Evolutionary conservation across 2,329 filamentous ascomycete species (phyloP).

Genomic region (Magnaporthiopsis rhizophila): DNA sequence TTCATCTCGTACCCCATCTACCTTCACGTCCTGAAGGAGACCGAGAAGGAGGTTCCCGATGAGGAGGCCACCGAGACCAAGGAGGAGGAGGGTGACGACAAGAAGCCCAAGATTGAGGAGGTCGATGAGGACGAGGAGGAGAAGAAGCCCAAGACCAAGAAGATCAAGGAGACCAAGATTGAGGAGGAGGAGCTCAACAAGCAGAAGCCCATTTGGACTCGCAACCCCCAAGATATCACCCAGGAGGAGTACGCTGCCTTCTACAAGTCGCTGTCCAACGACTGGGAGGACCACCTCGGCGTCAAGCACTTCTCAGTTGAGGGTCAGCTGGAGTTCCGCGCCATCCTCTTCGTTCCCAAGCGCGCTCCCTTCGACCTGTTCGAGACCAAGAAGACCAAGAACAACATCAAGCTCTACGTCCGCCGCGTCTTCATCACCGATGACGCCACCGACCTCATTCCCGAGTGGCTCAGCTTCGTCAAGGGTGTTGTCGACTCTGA

Average conservation of each 20-base stretch:
- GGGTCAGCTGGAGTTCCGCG: slow-evolving; percentile 99
- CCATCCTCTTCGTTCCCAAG: slow-evolving; percentile 99
- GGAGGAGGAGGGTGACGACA: slow-evolving; percentile 73
- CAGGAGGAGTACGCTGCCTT: slow-evolving; percentile 97
- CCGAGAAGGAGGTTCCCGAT: slow-evolving; percentile 95
- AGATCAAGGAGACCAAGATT: slow-evolving; percentile 95
- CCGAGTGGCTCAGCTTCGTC: slow-evolving; percentile 98
- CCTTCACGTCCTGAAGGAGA: slow-evolving; percentile 99
- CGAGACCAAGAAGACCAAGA: slow-evolving; percentile 99
- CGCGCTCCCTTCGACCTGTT: slow-evolving; percentile 99
- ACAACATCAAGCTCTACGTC: slow-evolving; percentile 99
- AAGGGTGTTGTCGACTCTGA: slow-evolving; percentile 99
- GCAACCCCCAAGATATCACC: slow-evolving; percentile 91
- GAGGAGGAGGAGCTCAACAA: slow-evolving; percentile 99
- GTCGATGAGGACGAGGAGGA: slow-evolving; percentile 77
- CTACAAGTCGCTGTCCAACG: slow-evolving; percentile 99
- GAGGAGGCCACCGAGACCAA: slow-evolving; percentile 72
- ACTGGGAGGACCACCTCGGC: slow-evolving; percentile 98
- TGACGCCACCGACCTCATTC: slow-evolving; percentile 96
- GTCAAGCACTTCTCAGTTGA: slow-evolving; percentile 99
- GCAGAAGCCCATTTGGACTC: slow-evolving; percentile 99
- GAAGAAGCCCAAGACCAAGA: slow-evolving; percentile 98
- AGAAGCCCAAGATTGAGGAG: slow-evolving; percentile 95
- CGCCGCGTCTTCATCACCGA: slow-evolving; percentile 99
- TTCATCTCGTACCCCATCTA: slow-evolving; percentile 99